Percentiles rank a stretch among this genome's conserved stretches.
These are phyloP conservation scores for Leccinum pseudoinsigne DNA, from an alignment of 1,284 basidiomycete species.

Conservation along the genomic window DNA sequence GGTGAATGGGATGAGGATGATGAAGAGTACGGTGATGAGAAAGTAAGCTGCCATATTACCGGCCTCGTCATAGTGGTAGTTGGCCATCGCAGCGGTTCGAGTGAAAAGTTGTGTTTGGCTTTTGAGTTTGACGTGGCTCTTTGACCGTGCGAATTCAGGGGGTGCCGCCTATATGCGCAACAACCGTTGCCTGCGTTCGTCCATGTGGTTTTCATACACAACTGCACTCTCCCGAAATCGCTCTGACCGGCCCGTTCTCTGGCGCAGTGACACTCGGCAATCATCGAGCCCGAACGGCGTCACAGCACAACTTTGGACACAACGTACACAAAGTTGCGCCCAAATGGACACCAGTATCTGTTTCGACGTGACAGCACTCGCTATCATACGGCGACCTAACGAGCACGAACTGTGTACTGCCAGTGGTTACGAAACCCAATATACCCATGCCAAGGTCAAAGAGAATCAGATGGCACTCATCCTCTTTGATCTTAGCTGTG, in stretches of 20 bases:
- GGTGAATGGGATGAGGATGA: slow-evolving; percentile 78
- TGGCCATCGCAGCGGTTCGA: slow-evolving; percentile 46
- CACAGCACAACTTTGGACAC: background rate
- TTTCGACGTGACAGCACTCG: background rate
- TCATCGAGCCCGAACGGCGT: background rate
- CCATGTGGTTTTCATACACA: no score
- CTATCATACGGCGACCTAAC: no score
- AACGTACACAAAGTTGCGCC: background rate
- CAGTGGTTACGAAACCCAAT: no score
- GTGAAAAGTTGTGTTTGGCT: background rate
- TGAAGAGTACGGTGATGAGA: slow-evolving; percentile 80
- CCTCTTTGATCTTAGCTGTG: no score
- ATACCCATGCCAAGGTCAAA: no score
- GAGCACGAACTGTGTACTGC: no score
- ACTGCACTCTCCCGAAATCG: no score
- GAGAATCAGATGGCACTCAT: no score
- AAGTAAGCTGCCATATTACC: slow-evolving; percentile 91
- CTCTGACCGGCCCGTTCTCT: background rate
- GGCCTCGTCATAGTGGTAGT: slow-evolving; percentile 86
- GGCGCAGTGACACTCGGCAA: background rate
- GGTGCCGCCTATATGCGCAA: background rate
- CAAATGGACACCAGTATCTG: background rate
- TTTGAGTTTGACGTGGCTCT: background rate
- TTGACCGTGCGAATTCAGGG: background rate
- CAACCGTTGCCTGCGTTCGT: no score